These are phyloP conservation scores for Sicyos edulis DNA, from an alignment of 306 rosid genomes.

Conservation along the genomic window DNA sequence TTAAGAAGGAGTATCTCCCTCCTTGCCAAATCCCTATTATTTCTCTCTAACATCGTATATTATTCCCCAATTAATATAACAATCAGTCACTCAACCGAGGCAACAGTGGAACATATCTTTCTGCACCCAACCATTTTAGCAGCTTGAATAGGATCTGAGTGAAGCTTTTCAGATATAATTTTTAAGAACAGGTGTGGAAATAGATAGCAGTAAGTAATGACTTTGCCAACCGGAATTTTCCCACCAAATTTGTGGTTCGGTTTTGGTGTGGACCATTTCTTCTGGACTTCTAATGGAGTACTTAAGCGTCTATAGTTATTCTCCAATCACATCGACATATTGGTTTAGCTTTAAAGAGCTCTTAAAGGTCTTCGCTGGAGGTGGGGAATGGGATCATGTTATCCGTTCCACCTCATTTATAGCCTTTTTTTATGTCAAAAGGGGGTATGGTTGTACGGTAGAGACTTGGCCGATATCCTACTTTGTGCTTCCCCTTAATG, in stretches of 20 bases:
- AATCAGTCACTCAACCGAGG: too few species aligned
- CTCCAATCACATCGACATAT: not conserved
- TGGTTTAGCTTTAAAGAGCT: not conserved
- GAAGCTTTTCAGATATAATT: not conserved
- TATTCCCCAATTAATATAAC: too few species aligned
- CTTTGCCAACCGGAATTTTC: not conserved
- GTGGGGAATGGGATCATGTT: too few species aligned
- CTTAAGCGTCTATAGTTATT: not conserved
- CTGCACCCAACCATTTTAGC: not conserved
- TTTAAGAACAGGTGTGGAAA: not conserved
- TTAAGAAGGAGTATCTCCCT: too few species aligned
- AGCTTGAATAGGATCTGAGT: not conserved
- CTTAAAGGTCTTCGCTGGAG: not conserved
- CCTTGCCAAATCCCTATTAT: not conserved
- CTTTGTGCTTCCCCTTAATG: too few species aligned
- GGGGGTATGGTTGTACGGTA: too few species aligned
- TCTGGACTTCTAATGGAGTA: not conserved
- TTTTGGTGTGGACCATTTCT: not conserved
- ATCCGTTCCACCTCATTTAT: too few species aligned
- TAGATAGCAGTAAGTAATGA: not conserved
- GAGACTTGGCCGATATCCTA: too few species aligned
- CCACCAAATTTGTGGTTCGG: not conserved
- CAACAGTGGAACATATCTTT: too few species aligned
- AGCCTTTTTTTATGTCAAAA: too few species aligned
- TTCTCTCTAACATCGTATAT: too few species aligned